phyloP scores from a whole-genome alignment of 148 eudicot species.

The Vaccinium corymbosum region DNA sequence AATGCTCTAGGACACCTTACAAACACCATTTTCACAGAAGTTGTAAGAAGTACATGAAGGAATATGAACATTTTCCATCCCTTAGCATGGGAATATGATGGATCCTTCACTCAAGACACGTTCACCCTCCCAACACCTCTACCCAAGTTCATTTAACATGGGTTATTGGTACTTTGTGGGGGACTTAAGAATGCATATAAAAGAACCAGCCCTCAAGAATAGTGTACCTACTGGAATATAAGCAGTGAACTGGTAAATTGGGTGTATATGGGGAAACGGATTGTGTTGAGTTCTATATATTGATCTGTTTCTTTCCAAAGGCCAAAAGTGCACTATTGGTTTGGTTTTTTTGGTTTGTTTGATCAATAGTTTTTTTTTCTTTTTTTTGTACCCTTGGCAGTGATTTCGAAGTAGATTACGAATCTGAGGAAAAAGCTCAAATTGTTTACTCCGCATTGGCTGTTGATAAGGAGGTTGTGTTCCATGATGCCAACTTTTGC shows the following conservation, averaged over 20 bases:
- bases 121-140: too few relatives aligned
- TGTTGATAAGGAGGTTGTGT: slow-evolving; percentile 78
- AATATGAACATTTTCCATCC: too few relatives aligned
- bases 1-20: too few relatives aligned
- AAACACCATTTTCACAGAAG: too few relatives aligned
- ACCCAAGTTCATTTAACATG: too few relatives aligned
- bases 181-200: neutral
- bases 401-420: slow-evolving; percentile 79
- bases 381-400: slow-evolving; percentile 34
- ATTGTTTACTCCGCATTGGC: slow-evolving; percentile 71
- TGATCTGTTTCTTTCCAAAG: neutral
- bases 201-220: neutral
- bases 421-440: slow-evolving; percentile 55
- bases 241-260: neutral
- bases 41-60: too few relatives aligned
- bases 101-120: too few relatives aligned
- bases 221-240: neutral
- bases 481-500: slow-evolving; percentile 12
- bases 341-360: neutral
- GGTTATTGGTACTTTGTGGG: neutral
- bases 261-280: neutral
- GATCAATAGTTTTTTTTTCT: neutral
- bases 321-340: neutral
- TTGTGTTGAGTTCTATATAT: neutral
- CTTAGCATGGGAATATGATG: too few relatives aligned